Base-by-base conservation (phyloP, 108 stramenopile genomes). In the Thalassiosira profunda region DNA sequence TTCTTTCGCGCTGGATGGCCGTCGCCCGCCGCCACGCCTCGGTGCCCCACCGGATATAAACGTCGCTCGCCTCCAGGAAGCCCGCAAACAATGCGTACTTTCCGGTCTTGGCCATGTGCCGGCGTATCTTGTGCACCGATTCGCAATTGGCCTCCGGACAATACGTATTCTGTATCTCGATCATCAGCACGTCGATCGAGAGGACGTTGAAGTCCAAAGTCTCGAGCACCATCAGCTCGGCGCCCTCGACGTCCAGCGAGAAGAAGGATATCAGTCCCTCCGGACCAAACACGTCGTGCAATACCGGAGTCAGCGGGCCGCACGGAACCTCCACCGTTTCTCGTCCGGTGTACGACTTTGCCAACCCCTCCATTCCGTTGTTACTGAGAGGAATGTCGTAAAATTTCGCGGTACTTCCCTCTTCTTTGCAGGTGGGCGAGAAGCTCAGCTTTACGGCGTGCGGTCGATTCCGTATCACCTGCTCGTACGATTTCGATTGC, bases 161-260 rank as follows among this genome's bases (percentile, higher is more conserved):
- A 58, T 70, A 69, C 1, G 51, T 41, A 36, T 85, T 86, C 26
- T 58, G 52, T 42, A 53, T 58, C 41, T 91, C 90, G 25, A 91
- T 72, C 77, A 88, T 84, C 25, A 80, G 46, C 0, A 88, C 72
- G 10, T 84, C 78, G 34, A 91, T 67, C 5, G 44, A 29, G 21
- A 87, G 24, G 34, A 65, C 54, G 14, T 52, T 9, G 47, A 88
- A 87, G 58, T 91, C 84, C 5, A 91, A 48, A 10, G 72, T 84
- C 18, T 73, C 46, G 72, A 91, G 54, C 4, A 87, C 82, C 34
- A 62, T 33, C 3, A 46, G 9, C 52, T 89, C 88, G 1, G 85
- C 77, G 1, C 88, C 88, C 67, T 89, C 88, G 33, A 86, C 88
- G 51, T 89, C 88, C 70, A 89, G 46, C 2, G 85, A 86, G 30